Evolutionary conservation across 495 filamentous ascomycete genomes (phyloP).

Genomic region (Neurospora cerealis): DNA sequence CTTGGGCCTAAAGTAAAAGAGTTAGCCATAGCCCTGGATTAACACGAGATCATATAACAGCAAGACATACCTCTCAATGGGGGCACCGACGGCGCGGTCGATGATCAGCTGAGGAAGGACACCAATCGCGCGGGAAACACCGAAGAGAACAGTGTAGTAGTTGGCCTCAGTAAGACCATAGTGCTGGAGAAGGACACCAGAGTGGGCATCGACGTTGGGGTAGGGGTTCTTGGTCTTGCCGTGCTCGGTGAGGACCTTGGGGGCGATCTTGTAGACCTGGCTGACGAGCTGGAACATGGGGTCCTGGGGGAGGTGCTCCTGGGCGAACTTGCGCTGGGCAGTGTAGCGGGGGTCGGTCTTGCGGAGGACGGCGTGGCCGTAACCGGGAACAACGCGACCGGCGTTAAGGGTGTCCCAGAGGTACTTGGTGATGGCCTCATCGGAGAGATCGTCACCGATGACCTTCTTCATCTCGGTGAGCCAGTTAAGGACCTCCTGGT

Average conservation of each 20-base stretch:
- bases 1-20: conserved; percentile 62
- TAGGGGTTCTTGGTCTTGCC: conserved; percentile 92
- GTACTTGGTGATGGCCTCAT: conserved; percentile 93
- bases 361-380: conserved; percentile 96
- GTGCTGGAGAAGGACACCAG: conserved; percentile 97
- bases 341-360: conserved; percentile 99
- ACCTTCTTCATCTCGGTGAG: conserved; percentile 96
- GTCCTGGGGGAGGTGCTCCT: conserved; percentile 79
- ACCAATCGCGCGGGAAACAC: conserved; percentile 94
- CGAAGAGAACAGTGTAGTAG: conserved; percentile 99
- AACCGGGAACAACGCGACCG: conserved; percentile 93
- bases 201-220: conserved; percentile 55
- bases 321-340: conserved; percentile 92
- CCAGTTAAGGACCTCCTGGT: conserved; percentile 99
- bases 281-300: conserved; percentile 99
- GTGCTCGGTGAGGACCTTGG: conserved; percentile 94
- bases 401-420: conserved; percentile 93
- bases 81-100: conserved; percentile 88
- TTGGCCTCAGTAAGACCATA: conserved; percentile 96
- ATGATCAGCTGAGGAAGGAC: conserved; percentile 98
- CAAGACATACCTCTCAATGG: conserved; percentile 50
- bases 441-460: conserved; percentile 87
- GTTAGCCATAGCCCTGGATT: background rate
- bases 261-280: conserved; percentile 99
- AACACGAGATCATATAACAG: background rate